Evolutionary conservation across 805 yeast genomes (phyloP), one percentile per base, ranked within the genome.

Genomic region (Zygosaccharomyces siamensis): DNA sequence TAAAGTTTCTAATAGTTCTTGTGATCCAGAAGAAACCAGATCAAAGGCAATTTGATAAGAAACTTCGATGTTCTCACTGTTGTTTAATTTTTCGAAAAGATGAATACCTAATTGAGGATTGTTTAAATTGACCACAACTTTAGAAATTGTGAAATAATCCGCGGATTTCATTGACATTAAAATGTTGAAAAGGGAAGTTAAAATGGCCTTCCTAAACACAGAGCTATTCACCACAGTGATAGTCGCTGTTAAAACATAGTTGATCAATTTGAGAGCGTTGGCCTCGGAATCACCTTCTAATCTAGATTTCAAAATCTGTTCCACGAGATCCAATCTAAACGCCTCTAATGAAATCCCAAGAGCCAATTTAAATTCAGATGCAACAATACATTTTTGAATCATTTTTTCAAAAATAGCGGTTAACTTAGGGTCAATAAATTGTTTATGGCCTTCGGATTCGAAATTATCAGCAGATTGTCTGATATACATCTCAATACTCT

Each of bases 31-130:
- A 47, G 82, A 83, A 5, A 90, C 97, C 51, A 93, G 77, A 67
- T 93, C 99, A 67, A 93, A 93, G 1, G 97, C 97, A 46, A 92
- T 87, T 73, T 93, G 99, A 68, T 81, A 87, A 2, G 95, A 95
- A 51, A 86, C 74, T 54, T 81, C 73, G 42, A 75, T 78, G 43
- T 75, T 68, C n/a, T 72, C 68, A 10, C 62, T 66, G 2, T 64
- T 53, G 3, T 62, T 58, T 36, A 88, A 61, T 50, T 77, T 77
- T 57, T 77, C 76, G 67, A 92, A 87, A 41, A 89, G 71, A 47
- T 76, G 73, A 33, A 80, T 74, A 5, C 96, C 95, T 55, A 86
- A 75, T 7, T 72, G 70, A 38, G 80, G 72, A 65, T 89, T 95
- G 66, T 90, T 89, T 63, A 92, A 75, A 67, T 89, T 95, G 36